These are phyloP conservation scores for Begonia peltatifolia DNA, from an alignment of 306 rosid species.

Conservation along the genomic window DNA sequence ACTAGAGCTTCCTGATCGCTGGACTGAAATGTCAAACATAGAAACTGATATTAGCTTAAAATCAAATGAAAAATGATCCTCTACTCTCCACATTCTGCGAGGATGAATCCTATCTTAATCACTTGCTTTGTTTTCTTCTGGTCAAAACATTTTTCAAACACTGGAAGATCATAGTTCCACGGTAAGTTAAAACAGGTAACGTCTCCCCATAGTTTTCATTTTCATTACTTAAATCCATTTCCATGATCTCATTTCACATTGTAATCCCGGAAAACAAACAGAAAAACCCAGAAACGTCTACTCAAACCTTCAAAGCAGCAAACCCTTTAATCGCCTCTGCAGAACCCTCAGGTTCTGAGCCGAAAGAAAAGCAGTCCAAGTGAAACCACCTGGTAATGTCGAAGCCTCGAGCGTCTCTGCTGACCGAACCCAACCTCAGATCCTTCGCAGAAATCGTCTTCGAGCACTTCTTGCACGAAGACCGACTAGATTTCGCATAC, in stretches of 20 bases:
- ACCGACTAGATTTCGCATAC: conserved; percentile 53
- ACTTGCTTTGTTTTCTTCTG: neutral
- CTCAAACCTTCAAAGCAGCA: conserved; percentile 35
- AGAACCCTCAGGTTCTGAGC: conserved; percentile 12
- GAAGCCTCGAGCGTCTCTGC: conserved; percentile 26
- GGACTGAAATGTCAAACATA: conserved; percentile 18
- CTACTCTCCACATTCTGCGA: too few species aligned
- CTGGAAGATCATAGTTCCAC: too few species aligned
- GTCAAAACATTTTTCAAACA: too few species aligned
- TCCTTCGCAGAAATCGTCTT: conserved; percentile 18
- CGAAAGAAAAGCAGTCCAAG: conserved; percentile 35
- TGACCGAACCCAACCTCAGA: conserved; percentile 40
- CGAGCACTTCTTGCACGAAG: conserved; percentile 53
- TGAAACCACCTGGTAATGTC: conserved; percentile 52
- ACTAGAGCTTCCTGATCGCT: conserved; percentile 63
- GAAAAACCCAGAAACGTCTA: conserved; percentile 1
- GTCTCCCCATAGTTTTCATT: too few species aligned
- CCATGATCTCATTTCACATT: neutral
- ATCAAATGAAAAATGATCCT: neutral
- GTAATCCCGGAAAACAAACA: conserved; percentile 2
- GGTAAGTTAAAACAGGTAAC: too few species aligned
- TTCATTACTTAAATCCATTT: too few species aligned
- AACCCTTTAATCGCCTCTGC: conserved; percentile 36
- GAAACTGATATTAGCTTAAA: neutral
- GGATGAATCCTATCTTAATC: too few species aligned